phyloP scores from a whole-genome alignment of 306 rosid genomes.

The Fragaria ananassa region DNA sequence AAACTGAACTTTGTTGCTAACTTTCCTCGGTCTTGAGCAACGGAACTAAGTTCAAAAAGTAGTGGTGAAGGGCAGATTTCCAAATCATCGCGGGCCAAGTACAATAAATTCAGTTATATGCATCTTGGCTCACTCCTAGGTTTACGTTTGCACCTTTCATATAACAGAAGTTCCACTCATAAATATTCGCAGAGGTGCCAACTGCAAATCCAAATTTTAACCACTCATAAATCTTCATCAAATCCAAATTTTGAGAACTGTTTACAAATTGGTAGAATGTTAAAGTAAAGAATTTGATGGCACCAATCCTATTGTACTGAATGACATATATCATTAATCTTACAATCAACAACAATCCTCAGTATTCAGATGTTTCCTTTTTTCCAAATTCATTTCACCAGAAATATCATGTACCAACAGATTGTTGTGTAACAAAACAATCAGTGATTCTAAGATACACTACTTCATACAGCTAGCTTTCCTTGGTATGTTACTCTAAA shows the following conservation, averaged over 20 bases:
- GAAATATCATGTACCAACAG: neutral
- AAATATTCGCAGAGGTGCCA: neutral
- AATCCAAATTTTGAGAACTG: neutral
- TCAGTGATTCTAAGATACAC: neutral
- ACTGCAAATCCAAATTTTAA: neutral
- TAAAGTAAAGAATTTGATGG: neutral
- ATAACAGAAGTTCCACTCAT: neutral
- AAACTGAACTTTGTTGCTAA: neutral
- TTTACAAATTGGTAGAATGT: constrained; percentile 1
- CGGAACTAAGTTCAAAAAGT: neutral
- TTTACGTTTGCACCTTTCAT: neutral
- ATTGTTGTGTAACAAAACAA: neutral
- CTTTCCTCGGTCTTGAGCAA: neutral
- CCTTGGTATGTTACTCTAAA: neutral
- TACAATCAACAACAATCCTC: neutral
- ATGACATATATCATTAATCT: neutral
- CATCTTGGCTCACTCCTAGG: neutral
- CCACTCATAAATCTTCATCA: neutral
- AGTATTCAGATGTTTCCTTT: neutral
- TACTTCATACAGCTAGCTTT: neutral
- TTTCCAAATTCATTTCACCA: neutral
- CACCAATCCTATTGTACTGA: neutral
- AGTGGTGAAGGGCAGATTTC: neutral
- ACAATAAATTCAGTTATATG: neutral
- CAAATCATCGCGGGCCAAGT: neutral